Evolutionary conservation across 2,329 filamentous ascomycete genomes (phyloP).

Genomic region (Cladophialophora immunda): DNA sequence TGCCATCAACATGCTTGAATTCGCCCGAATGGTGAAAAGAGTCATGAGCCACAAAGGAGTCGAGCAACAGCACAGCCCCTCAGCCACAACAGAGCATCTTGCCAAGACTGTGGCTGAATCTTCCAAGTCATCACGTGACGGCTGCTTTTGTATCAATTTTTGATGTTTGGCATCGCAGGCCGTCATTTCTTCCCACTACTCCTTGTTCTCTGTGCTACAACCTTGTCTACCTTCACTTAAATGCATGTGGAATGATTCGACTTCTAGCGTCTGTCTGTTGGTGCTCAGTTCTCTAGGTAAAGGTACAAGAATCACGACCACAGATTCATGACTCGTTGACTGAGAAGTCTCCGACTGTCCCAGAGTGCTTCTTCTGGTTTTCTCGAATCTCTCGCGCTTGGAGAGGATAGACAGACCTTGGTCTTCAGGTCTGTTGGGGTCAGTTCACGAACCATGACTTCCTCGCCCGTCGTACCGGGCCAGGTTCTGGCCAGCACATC

Average conservation of each 20-base stretch:
- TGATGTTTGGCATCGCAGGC: too few relatives aligned
- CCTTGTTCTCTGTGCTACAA: not conserved
- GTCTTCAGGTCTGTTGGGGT: not conserved
- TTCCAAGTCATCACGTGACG: not conserved
- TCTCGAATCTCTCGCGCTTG: not conserved
- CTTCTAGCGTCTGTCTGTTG: not conserved
- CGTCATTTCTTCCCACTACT: not conserved
- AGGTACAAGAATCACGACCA: not conserved
- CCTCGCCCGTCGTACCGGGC: conserved; percentile 65
- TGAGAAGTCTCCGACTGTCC: not conserved
- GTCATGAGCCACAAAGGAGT: too few relatives aligned
- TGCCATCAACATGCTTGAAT: too few relatives aligned
- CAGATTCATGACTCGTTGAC: not conserved
- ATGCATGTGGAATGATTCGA: not conserved
- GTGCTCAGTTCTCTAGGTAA: not conserved
- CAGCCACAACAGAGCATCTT: too few relatives aligned
- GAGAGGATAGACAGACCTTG: not conserved
- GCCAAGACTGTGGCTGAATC: not conserved
- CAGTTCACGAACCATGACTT: conserved; percentile 17
- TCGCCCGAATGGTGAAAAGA: too few relatives aligned
- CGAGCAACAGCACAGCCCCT: too few relatives aligned
- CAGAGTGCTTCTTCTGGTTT: not conserved
- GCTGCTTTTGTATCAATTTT: not conserved
- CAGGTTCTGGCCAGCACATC: conserved; percentile 75
- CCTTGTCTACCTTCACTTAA: not conserved